Evolutionary conservation across 2,329 filamentous ascomycete species (phyloP), one percentile per base, ranked within the genome.

Genomic region (Aurifilum marmelostoma): DNA sequence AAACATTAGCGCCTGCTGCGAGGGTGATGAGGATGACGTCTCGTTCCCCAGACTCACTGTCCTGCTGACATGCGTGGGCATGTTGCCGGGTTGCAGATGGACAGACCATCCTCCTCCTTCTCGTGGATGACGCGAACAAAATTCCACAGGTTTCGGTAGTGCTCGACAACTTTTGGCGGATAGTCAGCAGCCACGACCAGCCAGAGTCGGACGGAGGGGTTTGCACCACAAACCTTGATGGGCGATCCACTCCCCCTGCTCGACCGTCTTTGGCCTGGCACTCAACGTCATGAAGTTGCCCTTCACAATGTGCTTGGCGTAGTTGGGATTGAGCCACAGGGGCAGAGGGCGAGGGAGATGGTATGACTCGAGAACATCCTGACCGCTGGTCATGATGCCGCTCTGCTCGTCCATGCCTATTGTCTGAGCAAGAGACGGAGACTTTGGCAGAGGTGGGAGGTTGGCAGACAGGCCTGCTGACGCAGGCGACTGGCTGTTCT

Each of bases 281-380:
- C 94, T 97, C 70, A 98, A 82, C 14, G 95, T 97, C 91, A 97
- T 93, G 78, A 98, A 97, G 83, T 97, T 98, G 70, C 95, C 95
- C 83, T 95, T 97, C 76, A 97, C 94, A 73, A 97, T 97, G 76
- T 97, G 89, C 77, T 91, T 92, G 67, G 92, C 90, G 77, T 92
- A 91, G 71, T 88, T 83, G 67, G 91, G 86, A 76, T 92, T 91
- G 75, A 94, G 88, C 89, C 92, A 94, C 71, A 92, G 82, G 21
- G 92, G 92, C 70, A 89, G 83, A 41, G 88, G 87, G 54, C 88
- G 85, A 69, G 90, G 90, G 70, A 92, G 83, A 74, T 90, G 88
- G 76, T 89, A 90, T 16, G 83, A 83, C 73, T 82, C 82, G 73
- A 90, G 83, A 65, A 87, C 78, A 68, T 88, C 86, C 74, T 90